A percentile compares a stretch with the other conserved stretches of the same genome.
Evolutionary conservation across 495 filamentous ascomycete genomes (phyloP).

Genomic region (Aspergillus hancockii): DNA sequence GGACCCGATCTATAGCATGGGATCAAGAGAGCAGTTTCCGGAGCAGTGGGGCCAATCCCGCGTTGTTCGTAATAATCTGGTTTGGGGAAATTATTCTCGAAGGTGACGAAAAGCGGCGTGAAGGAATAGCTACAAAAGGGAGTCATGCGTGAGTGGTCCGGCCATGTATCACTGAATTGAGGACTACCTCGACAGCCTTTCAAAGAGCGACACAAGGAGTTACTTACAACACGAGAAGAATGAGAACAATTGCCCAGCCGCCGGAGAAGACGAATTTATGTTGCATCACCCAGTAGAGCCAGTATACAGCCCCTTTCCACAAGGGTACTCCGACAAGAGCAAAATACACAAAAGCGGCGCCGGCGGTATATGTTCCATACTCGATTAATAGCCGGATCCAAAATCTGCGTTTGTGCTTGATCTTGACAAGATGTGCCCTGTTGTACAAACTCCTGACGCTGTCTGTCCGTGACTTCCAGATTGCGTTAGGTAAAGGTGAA

Average conservation of each 20-base stretch:
- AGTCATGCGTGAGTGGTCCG: not conserved
- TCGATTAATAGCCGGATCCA: conserved; percentile 40
- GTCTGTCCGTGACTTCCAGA: not conserved
- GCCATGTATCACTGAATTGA: not conserved
- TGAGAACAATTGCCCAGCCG: conserved; percentile 38
- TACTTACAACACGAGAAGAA: conserved; percentile 34
- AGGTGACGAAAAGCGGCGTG: conserved; percentile 36
- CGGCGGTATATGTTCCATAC: conserved; percentile 33
- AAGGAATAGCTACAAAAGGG: conserved; percentile 35
- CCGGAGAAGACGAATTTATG: conserved; percentile 39
- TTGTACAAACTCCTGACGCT: conserved; percentile 8
- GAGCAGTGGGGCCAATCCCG: conserved; percentile 14
- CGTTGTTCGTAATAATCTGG: conserved; percentile 21
- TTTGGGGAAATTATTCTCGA: conserved; percentile 37
- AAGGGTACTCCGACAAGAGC: conserved; percentile 42
- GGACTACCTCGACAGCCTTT: not conserved
- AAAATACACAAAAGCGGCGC: conserved; percentile 38
- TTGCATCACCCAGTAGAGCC: conserved; percentile 38
- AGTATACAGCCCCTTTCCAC: conserved; percentile 45
- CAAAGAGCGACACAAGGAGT: not conserved
- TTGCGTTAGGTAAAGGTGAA: not conserved
- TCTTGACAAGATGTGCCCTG: conserved; percentile 9
- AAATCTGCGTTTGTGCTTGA: conserved; percentile 29
- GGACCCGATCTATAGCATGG: conserved; percentile 49
- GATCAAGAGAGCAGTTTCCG: conserved; percentile 43